Evolutionary conservation across 169 alveolate species (phyloP).

Genomic region (Fabrea salina): DNA sequence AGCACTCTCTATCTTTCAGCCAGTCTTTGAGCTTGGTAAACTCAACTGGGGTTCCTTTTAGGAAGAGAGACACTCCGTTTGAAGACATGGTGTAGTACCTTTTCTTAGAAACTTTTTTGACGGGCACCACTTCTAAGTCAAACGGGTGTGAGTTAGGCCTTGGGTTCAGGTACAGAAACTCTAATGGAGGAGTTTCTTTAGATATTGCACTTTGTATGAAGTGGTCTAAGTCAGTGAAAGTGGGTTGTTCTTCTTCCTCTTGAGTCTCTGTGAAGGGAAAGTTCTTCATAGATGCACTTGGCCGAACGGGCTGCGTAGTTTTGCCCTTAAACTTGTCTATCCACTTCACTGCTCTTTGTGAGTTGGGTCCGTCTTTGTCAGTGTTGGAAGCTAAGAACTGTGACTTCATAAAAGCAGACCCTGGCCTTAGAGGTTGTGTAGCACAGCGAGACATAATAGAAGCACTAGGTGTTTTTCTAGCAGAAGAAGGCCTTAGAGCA

Average conservation of each 20-base stretch:
- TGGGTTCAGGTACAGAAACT: background rate
- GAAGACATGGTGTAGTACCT: slow-evolving; percentile 21
- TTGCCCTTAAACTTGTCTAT: background rate
- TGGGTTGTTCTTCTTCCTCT: background rate
- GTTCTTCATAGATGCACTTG: background rate
- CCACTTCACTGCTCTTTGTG: background rate
- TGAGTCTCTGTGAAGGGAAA: background rate
- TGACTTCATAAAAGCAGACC: slow-evolving; percentile 3
- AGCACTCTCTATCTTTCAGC: background rate
- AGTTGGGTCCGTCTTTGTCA: background rate
- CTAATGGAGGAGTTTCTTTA: background rate
- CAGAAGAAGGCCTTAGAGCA: slow-evolving; percentile 28
- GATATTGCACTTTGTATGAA: background rate
- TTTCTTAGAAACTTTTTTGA: slow-evolving; percentile 23
- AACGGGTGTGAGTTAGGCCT: background rate
- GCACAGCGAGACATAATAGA: background rate
- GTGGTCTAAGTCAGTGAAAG: background rate
- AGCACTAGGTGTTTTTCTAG: background rate
- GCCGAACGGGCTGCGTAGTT: background rate
- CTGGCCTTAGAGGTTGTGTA: background rate
- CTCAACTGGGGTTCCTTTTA: background rate
- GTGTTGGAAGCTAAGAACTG: background rate
- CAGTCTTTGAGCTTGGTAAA: background rate
- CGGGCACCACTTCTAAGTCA: background rate
- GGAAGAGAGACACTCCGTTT: background rate